Percentiles rank a stretch among this genome's conserved stretches.
phyloP scores from a whole-genome alignment of 345 rosid species.

The Durio zibethinus region DNA sequence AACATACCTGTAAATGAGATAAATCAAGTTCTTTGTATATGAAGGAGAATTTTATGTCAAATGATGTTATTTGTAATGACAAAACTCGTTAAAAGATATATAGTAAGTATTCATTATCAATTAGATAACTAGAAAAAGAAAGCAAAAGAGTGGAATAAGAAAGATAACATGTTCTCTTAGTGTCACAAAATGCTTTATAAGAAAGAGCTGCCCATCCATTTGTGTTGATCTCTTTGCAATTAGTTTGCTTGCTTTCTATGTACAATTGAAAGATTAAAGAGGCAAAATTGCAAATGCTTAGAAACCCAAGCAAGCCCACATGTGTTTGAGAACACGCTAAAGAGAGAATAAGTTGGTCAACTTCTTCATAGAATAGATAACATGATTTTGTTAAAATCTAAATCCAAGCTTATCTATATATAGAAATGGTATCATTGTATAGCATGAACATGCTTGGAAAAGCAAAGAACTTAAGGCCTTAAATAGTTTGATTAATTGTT shows the following conservation, averaged over 20 bases:
- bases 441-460: neutral
- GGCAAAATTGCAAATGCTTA: neutral
- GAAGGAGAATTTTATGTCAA: constrained; percentile 92
- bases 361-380: neutral
- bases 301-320: constrained; percentile 1
- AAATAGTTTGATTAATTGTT: constrained; percentile 1
- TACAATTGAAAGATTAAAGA: constrained; percentile 20
- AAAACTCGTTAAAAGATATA: constrained; percentile 15
- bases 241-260: constrained; percentile 90
- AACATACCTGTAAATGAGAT: constrained; percentile 93
- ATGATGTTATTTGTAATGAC: constrained; percentile 75
- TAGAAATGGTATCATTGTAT: neutral
- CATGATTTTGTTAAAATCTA: neutral
- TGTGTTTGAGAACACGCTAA: neutral
- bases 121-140: neutral
- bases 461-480: neutral
- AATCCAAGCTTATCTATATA: neutral
- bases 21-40: constrained; percentile 98
- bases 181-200: constrained; percentile 85
- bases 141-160: constrained; percentile 14
- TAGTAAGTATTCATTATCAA: neutral
- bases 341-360: neutral
- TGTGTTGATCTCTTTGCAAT: constrained; percentile 68
- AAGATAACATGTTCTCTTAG: constrained; percentile 85
- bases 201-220: constrained; percentile 96